Evolutionary conservation across 176 grass and related monocot species (phyloP).

Genomic region (Paspalum notatum): DNA sequence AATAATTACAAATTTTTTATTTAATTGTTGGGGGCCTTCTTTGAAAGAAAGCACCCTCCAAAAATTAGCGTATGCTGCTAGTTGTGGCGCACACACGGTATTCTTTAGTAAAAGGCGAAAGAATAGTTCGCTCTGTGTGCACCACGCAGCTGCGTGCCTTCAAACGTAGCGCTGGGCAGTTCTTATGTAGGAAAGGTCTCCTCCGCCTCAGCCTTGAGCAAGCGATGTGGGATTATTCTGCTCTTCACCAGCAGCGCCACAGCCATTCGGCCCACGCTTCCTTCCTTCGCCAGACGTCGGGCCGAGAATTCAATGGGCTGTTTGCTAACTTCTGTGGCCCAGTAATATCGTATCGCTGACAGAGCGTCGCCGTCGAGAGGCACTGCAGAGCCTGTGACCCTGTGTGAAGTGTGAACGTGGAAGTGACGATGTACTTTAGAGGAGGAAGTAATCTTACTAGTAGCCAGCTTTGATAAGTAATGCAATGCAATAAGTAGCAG

Average conservation of each 20-base stretch:
- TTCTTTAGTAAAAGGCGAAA: conserved; percentile 95
- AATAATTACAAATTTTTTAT: too few species aligned
- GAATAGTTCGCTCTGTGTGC: conserved; percentile 74
- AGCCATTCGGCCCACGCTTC: not conserved
- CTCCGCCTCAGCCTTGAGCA: accelerated
- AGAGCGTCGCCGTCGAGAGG: not conserved
- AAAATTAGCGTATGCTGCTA: conserved; percentile 57
- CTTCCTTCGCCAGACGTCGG: not conserved
- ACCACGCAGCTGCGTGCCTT: conserved; percentile 47
- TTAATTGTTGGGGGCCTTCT: not conserved
- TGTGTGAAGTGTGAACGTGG: too few species aligned
- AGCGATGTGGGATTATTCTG: not conserved
- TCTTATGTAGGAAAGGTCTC: not conserved
- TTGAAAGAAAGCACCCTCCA: not conserved
- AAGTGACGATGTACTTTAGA: too few species aligned
- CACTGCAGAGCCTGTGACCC: too few species aligned
- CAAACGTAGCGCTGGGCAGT: accelerated
- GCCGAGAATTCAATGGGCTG: not conserved
- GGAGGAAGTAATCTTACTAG: too few species aligned
- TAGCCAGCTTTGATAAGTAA: too few species aligned
- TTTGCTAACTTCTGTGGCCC: not conserved
- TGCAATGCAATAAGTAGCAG: too few species aligned
- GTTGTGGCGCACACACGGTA: conserved; percentile 52
- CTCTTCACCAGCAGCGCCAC: not conserved
- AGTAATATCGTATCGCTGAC: too few species aligned